Evolutionary conservation across 2,329 filamentous ascomycete species (phyloP).

Genomic region (Colletotrichum destructivum): DNA sequence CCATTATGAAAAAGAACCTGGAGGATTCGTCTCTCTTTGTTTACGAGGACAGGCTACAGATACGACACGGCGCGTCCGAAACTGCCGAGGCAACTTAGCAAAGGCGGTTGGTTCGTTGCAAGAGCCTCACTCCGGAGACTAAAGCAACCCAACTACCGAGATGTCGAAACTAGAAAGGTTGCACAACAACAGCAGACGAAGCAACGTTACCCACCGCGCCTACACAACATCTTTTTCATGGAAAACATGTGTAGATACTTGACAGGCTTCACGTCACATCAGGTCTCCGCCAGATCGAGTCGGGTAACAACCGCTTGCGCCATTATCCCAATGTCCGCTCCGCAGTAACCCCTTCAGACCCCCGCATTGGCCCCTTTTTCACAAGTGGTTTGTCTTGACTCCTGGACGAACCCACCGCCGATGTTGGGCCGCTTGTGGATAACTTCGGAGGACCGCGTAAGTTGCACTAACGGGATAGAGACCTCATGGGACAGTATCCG

Average conservation of each 20-base stretch:
- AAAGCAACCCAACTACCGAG: conserved; percentile 23
- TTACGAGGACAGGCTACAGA: neutral
- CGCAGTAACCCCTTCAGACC: neutral
- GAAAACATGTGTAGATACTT: neutral
- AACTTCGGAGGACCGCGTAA: conserved; percentile 9
- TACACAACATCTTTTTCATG: no score
- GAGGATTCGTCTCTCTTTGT: neutral
- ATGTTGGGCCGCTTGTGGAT: conserved; percentile 37
- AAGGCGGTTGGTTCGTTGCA: neutral
- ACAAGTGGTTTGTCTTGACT: neutral
- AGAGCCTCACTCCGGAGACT: conserved; percentile 17
- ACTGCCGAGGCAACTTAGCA: conserved; percentile 8
- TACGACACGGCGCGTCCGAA: neutral
- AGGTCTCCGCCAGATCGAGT: neutral
- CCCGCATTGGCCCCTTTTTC: neutral
- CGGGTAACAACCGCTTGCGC: neutral
- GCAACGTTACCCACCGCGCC: neutral
- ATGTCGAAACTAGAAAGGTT: conserved; percentile 1
- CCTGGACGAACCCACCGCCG: conserved; percentile 10
- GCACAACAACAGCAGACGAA: neutral
- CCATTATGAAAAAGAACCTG: neutral
- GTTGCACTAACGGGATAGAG: conserved; percentile 10
- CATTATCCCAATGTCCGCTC: neutral
- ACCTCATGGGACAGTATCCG: conserved; percentile 25
- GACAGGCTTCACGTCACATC: neutral